A percentile compares a stretch with the other conserved stretches of the same genome.
Conservation (phyloP, 2,329 filamentous ascomycete genomes). For the Fusarium udum region DNA sequence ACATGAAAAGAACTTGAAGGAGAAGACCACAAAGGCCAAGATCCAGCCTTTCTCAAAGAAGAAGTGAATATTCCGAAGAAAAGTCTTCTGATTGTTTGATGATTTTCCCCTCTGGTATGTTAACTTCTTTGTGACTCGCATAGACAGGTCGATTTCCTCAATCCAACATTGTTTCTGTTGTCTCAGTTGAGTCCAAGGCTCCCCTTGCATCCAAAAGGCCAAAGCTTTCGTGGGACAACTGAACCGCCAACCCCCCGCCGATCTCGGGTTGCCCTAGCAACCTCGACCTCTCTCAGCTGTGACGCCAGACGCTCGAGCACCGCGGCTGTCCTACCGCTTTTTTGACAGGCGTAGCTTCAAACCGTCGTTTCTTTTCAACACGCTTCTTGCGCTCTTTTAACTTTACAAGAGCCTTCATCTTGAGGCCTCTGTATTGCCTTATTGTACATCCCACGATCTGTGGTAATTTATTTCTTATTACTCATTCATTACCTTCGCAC, state of each 20-base stretch:
- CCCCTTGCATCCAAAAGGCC: conserved; percentile 14
- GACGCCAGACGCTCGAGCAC: conserved; percentile 28
- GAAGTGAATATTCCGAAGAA: not conserved
- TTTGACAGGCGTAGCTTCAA: conserved; percentile 37
- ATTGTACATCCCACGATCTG: conserved; percentile 2
- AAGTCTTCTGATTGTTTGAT: not conserved
- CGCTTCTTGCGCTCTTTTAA: conserved; percentile 26
- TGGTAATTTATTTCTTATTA: conserved; percentile 19
- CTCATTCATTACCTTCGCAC: conserved; percentile 2
- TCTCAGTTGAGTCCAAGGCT: conserved; percentile 5
- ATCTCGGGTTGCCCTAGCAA: conserved; percentile 26
- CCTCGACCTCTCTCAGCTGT: conserved; percentile 13
- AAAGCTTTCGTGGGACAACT: conserved; percentile 25
- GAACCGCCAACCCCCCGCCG: conserved; percentile 22
- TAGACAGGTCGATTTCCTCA: not conserved
- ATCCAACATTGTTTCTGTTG: conserved; percentile 10
- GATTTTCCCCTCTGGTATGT: not conserved
- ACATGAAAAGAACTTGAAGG: not conserved
- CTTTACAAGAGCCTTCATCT: conserved; percentile 13
- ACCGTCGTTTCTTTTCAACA: conserved; percentile 23
- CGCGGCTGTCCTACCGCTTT: conserved; percentile 36
- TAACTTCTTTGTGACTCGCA: not conserved
- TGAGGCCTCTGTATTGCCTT: conserved; percentile 24
- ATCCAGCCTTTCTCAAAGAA: not conserved
- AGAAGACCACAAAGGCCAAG: not conserved